These are phyloP conservation scores for Xylaria sp. DNA, from an alignment of 2,329 filamentous ascomycete species.

Conservation along the genomic window DNA sequence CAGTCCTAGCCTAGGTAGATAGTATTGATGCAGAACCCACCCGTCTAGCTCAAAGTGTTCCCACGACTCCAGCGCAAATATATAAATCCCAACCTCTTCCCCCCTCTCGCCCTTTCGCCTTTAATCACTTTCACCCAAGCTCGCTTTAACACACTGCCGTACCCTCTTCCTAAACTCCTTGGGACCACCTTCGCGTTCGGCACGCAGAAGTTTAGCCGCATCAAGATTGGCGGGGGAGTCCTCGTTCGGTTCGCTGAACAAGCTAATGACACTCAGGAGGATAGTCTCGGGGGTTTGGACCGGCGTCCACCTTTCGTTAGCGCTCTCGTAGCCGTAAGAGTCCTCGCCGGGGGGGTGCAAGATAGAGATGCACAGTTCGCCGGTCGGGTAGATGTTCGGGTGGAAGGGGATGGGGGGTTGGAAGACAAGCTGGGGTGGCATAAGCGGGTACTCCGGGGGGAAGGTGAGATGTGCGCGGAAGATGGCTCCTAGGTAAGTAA, in stretches of 20 bases:
- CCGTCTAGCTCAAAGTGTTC: not conserved
- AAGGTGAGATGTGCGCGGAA: constrained; percentile 89
- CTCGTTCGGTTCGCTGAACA: constrained; percentile 92
- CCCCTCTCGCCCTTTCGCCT: not conserved
- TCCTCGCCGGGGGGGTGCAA: constrained; percentile 95
- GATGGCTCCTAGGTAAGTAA: constrained; percentile 78
- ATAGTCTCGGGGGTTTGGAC: constrained; percentile 97
- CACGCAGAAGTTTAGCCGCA: constrained; percentile 87
- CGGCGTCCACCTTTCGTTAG: constrained; percentile 90
- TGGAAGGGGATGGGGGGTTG: constrained; percentile 86
- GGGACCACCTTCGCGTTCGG: constrained; percentile 70
- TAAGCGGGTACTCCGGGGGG: constrained; percentile 84
- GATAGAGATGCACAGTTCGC: constrained; percentile 95
- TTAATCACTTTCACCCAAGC: constrained; percentile 73
- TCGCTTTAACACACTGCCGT: constrained; percentile 81
- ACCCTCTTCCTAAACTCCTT: constrained; percentile 83
- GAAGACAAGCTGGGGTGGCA: constrained; percentile 90
- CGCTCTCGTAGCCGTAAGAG: constrained; percentile 90
- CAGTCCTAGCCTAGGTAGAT: not conserved
- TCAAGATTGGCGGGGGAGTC: constrained; percentile 96
- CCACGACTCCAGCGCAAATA: not conserved
- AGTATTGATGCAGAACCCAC: not conserved
- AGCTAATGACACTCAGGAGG: constrained; percentile 87
- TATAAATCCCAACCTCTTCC: constrained; percentile 43
- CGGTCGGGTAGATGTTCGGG: constrained; percentile 90